Conservation (phyloP, 2,329 filamentous ascomycete genomes). For the Paracoccidioides lutzii region DNA sequence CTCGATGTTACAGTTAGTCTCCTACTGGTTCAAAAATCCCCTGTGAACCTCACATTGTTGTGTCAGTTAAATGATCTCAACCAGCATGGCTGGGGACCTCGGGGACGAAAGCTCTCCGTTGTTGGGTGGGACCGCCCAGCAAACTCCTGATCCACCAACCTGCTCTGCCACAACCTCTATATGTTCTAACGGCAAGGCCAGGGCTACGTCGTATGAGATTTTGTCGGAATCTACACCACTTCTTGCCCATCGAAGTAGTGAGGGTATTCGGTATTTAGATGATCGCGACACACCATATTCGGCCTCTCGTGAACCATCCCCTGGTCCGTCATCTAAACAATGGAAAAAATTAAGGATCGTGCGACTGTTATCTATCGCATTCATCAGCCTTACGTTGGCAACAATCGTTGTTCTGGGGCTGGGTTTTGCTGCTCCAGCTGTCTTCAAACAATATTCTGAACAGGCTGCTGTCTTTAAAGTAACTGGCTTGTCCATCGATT, state of each 20-base stretch:
- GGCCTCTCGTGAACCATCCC: constrained; percentile 11
- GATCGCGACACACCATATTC: constrained; percentile 13
- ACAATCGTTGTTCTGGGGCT: constrained; percentile 59
- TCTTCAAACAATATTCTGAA: constrained; percentile 75
- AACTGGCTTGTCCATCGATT: constrained; percentile 71
- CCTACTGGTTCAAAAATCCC: not conserved
- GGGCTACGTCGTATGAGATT: constrained; percentile 19
- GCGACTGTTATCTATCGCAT: constrained; percentile 70
- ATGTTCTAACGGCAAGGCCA: constrained; percentile 12
- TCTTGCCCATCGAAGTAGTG: constrained; percentile 24
- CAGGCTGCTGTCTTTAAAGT: constrained; percentile 71
- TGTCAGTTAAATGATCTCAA: not conserved
- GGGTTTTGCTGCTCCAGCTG: constrained; percentile 68
- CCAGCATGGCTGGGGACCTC: constrained; percentile 7
- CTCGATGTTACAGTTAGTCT: not conserved
- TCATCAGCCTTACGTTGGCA: constrained; percentile 50
- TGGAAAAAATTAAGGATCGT: constrained; percentile 28
- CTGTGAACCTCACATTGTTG: not conserved
- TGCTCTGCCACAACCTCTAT: constrained; percentile 7
- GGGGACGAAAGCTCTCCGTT: constrained; percentile 5
- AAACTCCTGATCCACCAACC: not conserved
- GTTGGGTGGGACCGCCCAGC: not conserved
- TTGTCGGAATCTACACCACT: constrained; percentile 34
- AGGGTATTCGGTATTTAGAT: constrained; percentile 17
- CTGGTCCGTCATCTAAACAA: constrained; percentile 12